These are phyloP conservation scores for Arthrinium phaeospermum DNA, from an alignment of 2,329 filamentous ascomycete genomes.

Conservation along the genomic window DNA sequence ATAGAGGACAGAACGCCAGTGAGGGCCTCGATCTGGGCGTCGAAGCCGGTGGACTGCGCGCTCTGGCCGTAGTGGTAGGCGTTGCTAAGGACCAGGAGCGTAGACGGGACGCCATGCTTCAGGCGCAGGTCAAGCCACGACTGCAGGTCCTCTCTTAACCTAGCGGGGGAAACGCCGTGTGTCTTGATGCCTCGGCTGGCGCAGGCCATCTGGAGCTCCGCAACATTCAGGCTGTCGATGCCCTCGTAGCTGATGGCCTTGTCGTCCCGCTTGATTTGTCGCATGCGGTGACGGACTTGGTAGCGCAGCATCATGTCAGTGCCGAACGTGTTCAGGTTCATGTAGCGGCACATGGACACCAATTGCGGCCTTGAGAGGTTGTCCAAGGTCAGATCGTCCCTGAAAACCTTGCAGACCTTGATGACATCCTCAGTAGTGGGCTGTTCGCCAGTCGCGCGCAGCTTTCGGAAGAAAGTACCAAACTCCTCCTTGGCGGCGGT, in stretches of 20 bases:
- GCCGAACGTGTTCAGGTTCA: slow-evolving; percentile 96
- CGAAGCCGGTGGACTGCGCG: slow-evolving; percentile 79
- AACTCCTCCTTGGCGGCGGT: slow-evolving; percentile 94
- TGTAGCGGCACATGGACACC: slow-evolving; percentile 97
- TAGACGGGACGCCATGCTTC: slow-evolving; percentile 94
- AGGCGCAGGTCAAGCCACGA: slow-evolving; percentile 95
- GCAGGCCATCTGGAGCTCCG: slow-evolving; percentile 90
- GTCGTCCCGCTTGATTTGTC: slow-evolving; percentile 98
- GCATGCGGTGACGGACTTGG: slow-evolving; percentile 95
- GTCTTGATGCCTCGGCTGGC: slow-evolving; percentile 91
- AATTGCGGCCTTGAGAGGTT: slow-evolving; percentile 95
- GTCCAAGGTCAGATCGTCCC: slow-evolving; percentile 95
- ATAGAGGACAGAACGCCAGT: slow-evolving; percentile 92
- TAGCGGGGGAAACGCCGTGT: slow-evolving; percentile 86
- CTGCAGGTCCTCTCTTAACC: slow-evolving; percentile 86
- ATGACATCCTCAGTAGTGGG: slow-evolving; percentile 92
- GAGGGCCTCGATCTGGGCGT: slow-evolving; percentile 89
- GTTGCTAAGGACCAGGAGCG: slow-evolving; percentile 92
- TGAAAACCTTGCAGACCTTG: slow-evolving; percentile 99
- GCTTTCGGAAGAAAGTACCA: slow-evolving; percentile 94
- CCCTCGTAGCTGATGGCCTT: slow-evolving; percentile 93
- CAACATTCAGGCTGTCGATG: slow-evolving; percentile 89
- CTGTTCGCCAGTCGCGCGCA: slow-evolving; percentile 87
- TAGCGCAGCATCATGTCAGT: slow-evolving; percentile 98
- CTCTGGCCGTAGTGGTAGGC: slow-evolving; percentile 93